phyloP scores from a whole-genome alignment of 1,284 basidiomycete species.

The Moesziomyces sp. region DNA sequence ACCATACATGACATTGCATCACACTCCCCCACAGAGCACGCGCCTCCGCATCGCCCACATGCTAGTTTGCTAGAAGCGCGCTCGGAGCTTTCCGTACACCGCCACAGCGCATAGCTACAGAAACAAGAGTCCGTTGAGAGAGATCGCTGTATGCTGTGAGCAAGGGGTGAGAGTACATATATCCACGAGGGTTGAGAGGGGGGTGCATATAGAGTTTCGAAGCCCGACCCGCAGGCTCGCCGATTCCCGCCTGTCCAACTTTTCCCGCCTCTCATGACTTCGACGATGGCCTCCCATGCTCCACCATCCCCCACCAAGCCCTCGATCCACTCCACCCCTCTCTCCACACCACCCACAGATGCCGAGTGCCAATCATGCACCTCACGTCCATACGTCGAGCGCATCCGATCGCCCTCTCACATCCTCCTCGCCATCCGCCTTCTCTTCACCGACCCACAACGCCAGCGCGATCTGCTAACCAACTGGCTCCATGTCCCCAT shows the following conservation, averaged over 20 bases:
- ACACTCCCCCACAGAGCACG: background rate
- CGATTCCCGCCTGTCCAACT: background rate
- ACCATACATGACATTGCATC: background rate
- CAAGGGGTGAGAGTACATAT: background rate
- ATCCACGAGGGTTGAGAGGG: background rate
- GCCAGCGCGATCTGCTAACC: conserved; percentile 36
- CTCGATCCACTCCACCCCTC: background rate
- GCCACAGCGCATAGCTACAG: background rate
- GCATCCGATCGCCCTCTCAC: conserved; percentile 24
- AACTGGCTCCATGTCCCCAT: conserved; percentile 59
- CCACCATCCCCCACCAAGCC: background rate
- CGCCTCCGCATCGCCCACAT: background rate
- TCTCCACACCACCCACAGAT: background rate
- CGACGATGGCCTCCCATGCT: background rate
- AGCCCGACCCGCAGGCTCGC: conserved; percentile 35
- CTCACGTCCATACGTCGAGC: conserved; percentile 10
- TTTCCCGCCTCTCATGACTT: background rate
- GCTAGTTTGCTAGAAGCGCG: background rate
- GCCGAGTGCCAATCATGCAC: conserved; percentile 17
- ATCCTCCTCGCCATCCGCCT: conserved; percentile 20
- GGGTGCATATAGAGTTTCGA: conserved; percentile 3
- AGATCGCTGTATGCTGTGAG: background rate
- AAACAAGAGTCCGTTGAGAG: background rate
- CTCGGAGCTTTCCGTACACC: background rate
- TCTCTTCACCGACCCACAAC: conserved; percentile 25